These are phyloP conservation scores for Geranium rotundifolium DNA, from an alignment of 345 rosid genomes.

Conservation along the genomic window DNA sequence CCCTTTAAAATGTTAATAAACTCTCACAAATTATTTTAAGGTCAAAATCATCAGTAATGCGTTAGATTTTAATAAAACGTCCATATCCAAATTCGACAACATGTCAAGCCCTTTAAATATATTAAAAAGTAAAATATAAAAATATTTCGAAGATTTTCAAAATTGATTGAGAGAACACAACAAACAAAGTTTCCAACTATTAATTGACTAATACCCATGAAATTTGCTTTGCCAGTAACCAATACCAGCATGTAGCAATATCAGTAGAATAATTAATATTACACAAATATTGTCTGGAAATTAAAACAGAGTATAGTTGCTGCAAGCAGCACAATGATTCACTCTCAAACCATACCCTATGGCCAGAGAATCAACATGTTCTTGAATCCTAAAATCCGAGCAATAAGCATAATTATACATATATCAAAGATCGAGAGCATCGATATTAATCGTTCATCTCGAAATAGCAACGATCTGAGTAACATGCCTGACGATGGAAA, in stretches of 20 bases:
- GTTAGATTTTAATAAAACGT: too few relatives aligned
- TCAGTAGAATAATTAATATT: not conserved
- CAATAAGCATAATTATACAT: conserved; percentile 21
- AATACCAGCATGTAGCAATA: not conserved
- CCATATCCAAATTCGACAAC: too few relatives aligned
- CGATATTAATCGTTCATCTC: conserved; percentile 7
- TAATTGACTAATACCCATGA: not conserved
- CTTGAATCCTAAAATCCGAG: conserved; percentile 31
- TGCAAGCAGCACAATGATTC: conserved; percentile 22
- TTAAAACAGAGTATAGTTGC: conserved; percentile 15
- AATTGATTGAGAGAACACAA: too few relatives aligned
- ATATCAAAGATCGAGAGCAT: conserved; percentile 1
- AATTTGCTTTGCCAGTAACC: too few relatives aligned
- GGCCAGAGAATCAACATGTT: conserved; percentile 18
- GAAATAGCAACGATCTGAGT: conserved; percentile 7
- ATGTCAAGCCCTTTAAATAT: too few relatives aligned
- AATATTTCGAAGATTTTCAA: too few relatives aligned
- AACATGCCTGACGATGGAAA: conserved; percentile 2
- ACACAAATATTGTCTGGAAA: conserved; percentile 5
- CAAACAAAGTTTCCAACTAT: not conserved
- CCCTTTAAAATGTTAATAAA: too few relatives aligned
- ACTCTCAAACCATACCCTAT: conserved; percentile 25
- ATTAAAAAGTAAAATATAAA: too few relatives aligned
- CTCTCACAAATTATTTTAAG: too few relatives aligned
- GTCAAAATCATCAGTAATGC: too few relatives aligned